These are phyloP conservation scores for Talaromyces stipitatus DNA, from an alignment of 495 filamentous ascomycete genomes.

Conservation along the genomic window DNA sequence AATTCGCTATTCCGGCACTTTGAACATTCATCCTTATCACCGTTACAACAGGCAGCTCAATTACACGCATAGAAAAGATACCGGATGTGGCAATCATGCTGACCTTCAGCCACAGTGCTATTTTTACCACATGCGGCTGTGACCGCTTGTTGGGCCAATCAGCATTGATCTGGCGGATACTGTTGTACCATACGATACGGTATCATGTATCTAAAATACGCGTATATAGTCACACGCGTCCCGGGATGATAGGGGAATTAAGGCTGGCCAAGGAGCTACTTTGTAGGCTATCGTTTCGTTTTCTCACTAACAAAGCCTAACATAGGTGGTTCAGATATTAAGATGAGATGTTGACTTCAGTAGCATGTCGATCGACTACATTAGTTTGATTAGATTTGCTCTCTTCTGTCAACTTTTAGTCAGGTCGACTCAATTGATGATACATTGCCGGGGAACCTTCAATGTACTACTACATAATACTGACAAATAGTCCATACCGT, in stretches of 20 bases:
- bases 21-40: neutral
- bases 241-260: neutral
- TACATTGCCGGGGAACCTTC: too few species aligned
- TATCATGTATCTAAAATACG: neutral
- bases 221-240: neutral
- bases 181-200: neutral
- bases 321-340: neutral
- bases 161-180: neutral
- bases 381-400: neutral
- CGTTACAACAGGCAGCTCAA: neutral
- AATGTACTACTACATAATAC: too few species aligned
- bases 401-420: too few species aligned
- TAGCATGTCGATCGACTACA: neutral
- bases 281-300: neutral
- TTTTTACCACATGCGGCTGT: constrained; percentile 2
- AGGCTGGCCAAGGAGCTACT: neutral
- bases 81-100: neutral
- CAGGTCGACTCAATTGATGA: too few species aligned
- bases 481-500: too few species aligned
- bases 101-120: neutral
- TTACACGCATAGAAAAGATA: neutral
- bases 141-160: constrained; percentile 4
- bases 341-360: neutral
- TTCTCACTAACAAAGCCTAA: neutral
- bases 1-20: neutral